These are phyloP conservation scores for Trichoderma sp. DNA, from an alignment of 2,329 filamentous ascomycete species.

Conservation along the genomic window DNA sequence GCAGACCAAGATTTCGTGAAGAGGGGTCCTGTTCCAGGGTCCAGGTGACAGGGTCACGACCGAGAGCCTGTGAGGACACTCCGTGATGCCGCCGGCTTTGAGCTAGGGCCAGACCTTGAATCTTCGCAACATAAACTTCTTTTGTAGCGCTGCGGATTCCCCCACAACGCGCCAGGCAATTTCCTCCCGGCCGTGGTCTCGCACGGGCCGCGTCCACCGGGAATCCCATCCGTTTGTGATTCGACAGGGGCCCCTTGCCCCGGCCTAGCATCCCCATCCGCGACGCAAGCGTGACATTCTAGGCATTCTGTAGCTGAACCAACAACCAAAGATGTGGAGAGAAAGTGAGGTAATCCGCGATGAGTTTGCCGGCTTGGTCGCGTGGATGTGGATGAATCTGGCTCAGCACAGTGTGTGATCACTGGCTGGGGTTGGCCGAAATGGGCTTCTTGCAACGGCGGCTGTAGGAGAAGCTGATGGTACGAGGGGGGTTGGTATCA, in stretches of 20 bases:
- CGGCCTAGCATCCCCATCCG: neutral
- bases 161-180: neutral
- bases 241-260: neutral
- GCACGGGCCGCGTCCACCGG: neutral
- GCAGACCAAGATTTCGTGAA: neutral
- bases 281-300: neutral
- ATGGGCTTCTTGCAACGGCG: neutral
- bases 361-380: neutral
- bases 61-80: neutral
- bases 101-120: neutral
- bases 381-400: neutral
- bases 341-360: neutral
- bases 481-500: neutral
- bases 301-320: neutral
- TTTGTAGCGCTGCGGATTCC: neutral
- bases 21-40: neutral
- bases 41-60: neutral
- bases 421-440: neutral
- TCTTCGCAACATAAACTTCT: neutral
- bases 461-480: neutral
- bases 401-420: neutral
- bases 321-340: neutral
- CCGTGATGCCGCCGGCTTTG: neutral
- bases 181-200: neutral
- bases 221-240: neutral